Conservation (phyloP, 371 early-diverging fungal genomes). For the Lichtheimia corymbifera region DNA sequence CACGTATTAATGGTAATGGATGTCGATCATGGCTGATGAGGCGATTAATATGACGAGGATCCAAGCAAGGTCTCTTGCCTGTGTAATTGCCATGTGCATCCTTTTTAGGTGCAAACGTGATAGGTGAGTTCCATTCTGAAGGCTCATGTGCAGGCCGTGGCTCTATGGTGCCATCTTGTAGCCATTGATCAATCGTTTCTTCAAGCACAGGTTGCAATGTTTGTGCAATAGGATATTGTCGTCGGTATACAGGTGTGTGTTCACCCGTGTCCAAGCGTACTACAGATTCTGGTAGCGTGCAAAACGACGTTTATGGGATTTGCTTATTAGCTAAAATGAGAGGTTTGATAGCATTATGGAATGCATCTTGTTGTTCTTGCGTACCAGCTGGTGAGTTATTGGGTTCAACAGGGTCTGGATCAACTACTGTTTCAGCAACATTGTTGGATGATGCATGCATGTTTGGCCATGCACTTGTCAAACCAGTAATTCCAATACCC, state of each 20-base stretch:
- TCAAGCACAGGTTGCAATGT: conserved; percentile 2
- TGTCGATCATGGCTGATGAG: background rate
- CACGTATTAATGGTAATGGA: background rate
- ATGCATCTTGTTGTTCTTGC: background rate
- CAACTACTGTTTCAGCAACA: background rate
- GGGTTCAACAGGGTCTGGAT: background rate
- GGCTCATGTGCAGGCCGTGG: background rate
- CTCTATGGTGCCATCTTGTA: conserved; percentile 6
- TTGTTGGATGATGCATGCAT: background rate
- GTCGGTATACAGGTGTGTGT: background rate
- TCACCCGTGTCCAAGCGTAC: conserved; percentile 8
- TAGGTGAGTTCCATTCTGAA: background rate
- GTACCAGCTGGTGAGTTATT: background rate
- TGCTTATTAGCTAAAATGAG: conserved; percentile 8
- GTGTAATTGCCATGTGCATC: background rate
- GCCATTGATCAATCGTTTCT: conserved; percentile 11
- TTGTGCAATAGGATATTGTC: conserved; percentile 16
- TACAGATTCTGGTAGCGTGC: conserved; percentile 20
- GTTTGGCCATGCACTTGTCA: background rate
- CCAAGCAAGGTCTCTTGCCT: background rate
- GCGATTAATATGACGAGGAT: background rate
- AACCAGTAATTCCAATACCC: background rate
- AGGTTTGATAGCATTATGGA: background rate
- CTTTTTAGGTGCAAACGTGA: background rate
- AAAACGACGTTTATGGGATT: conserved; percentile 13